Base-by-base conservation (phyloP, 306 rosid genomes). In the Corylus avellana region DNA sequence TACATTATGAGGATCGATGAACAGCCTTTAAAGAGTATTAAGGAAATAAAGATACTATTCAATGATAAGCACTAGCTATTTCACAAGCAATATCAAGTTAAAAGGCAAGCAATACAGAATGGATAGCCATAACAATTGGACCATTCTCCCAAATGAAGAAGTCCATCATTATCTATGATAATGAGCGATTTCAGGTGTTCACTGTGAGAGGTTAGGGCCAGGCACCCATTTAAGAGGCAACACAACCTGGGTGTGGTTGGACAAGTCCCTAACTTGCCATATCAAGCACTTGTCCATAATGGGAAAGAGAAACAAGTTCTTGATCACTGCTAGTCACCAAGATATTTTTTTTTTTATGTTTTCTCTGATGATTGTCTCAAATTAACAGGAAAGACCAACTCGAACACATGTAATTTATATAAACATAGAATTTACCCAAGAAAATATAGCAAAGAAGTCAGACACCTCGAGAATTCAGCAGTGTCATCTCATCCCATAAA, bases 1-100 rank as follows among this genome's bases (percentile, higher is more conserved):
- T 10, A 83, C 75, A 76, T 70, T 64, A 37, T 77, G 12, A 71
- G 80, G 76, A 81, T 53, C 29, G 1, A 79, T 71, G 75, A 59
- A 29, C 81, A 68, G 49, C 78, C 61, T 2, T 57, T 13, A 63
- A 62, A 68, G 70, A 78, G 29, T 7, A 51, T 13, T n/a, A 29
- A 70, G 59, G 48, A 82, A 39, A 74, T 42, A 74, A 8, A 18
- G 51, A 78, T 71, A 74, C 39, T 57, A 83, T 80, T 54, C 22
- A 70, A 75, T 51, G 58, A 59, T 77, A 55, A 44, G 18, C 44
- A 75, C 53, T 35, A n/a, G 62, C 10, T 51, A 58, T 20, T 70
- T 61, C 14, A 53, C 53, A 2, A 67, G 42, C 14, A 67, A 13
- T 37, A 72, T 56, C 59, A 4, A 55, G 29, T 57, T 2, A 54